Conservation (phyloP, 495 filamentous ascomycete genomes). For the Hypomontagnella monticulosa region DNA sequence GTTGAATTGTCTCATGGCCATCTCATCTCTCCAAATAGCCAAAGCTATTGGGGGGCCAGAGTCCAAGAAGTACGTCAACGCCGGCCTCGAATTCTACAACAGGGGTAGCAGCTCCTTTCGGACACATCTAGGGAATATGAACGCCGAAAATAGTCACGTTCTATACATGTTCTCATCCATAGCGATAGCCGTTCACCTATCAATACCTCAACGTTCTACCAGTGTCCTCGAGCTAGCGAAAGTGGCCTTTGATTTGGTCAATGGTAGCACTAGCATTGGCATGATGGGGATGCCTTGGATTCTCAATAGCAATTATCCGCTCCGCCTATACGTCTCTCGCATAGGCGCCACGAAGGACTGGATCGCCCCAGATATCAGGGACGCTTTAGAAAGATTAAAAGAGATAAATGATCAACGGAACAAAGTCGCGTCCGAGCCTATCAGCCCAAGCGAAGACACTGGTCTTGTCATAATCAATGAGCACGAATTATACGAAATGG, state of each 20-base stretch:
- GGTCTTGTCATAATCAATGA: conserved; percentile 11
- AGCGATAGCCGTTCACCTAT: conserved; percentile 45
- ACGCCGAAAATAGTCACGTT: conserved; percentile 37
- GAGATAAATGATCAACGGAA: conserved; percentile 36
- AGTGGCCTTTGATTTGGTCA: conserved; percentile 46
- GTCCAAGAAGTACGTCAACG: conserved; percentile 37
- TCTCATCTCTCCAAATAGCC: conserved; percentile 46
- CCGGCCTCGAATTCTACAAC: conserved; percentile 48
- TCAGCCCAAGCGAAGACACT: conserved; percentile 4
- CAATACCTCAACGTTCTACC: conserved; percentile 35
- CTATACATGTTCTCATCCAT: conserved; percentile 49
- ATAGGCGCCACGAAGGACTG: conserved; percentile 31
- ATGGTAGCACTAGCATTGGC: conserved; percentile 41
- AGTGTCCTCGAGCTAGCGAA: conserved; percentile 28
- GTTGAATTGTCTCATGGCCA: conserved; percentile 48
- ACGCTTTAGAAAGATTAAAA: conserved; percentile 37
- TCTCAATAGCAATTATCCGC: conserved; percentile 41
- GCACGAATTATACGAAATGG: conserved; percentile 34
- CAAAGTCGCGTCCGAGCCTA: conserved; percentile 7
- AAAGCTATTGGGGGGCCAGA: conserved; percentile 21
- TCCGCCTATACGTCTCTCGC: conserved; percentile 34
- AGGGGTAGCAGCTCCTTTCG: conserved; percentile 47
- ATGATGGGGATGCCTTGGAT: conserved; percentile 40
- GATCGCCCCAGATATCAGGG: conserved; percentile 32
- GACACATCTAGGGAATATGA: conserved; percentile 39